A percentile compares a stretch with the other conserved stretches of the same genome.
Conservation (phyloP, 352 stramenopile species). For the Globisporangium nunn region DNA sequence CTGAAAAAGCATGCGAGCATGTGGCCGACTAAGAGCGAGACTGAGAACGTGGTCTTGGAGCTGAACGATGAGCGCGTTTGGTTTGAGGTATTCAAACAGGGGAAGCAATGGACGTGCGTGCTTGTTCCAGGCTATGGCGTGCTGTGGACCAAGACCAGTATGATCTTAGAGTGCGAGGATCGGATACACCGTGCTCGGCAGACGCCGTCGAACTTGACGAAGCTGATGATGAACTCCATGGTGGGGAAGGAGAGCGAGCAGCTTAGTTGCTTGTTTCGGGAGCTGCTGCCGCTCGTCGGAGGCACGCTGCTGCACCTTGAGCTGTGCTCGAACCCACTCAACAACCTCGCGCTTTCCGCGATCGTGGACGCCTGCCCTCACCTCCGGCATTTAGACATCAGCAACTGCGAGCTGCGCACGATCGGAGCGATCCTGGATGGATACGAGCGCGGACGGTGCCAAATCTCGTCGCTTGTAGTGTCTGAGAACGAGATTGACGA, state of each 20-base stretch:
- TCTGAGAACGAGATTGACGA: slow-evolving; percentile 27
- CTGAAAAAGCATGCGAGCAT: slow-evolving; percentile 6
- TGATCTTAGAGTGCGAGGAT: background rate
- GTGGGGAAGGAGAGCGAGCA: slow-evolving; percentile 7
- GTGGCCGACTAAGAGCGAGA: background rate
- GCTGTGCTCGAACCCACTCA: slow-evolving; percentile 23
- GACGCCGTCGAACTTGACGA: slow-evolving; percentile 11
- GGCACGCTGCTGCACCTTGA: slow-evolving; percentile 20
- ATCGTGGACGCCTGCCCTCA: slow-evolving; percentile 30
- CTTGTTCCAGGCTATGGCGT: slow-evolving; percentile 30
- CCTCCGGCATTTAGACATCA: slow-evolving; percentile 28
- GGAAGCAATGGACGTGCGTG: slow-evolving; percentile 17
- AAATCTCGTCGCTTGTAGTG: slow-evolving; percentile 25
- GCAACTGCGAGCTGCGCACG: slow-evolving; percentile 25
- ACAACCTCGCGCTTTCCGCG: slow-evolving; percentile 9
- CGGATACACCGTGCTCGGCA: background rate
- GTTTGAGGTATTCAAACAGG: slow-evolving; percentile 15
- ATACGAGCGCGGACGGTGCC: slow-evolving; percentile 16
- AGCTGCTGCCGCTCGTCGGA: slow-evolving; percentile 17
- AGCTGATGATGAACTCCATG: slow-evolving; percentile 28
- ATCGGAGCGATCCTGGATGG: slow-evolving; percentile 22
- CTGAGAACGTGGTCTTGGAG: background rate
- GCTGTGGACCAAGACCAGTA: slow-evolving; percentile 15
- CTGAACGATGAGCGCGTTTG: slow-evolving; percentile 10
- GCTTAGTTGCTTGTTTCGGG: slow-evolving; percentile 12